A percentile compares a stretch with the other conserved stretches of the same genome.
These are phyloP conservation scores for Otatea glauca DNA, from an alignment of 176 grass and related monocot genomes.

Conservation along the genomic window DNA sequence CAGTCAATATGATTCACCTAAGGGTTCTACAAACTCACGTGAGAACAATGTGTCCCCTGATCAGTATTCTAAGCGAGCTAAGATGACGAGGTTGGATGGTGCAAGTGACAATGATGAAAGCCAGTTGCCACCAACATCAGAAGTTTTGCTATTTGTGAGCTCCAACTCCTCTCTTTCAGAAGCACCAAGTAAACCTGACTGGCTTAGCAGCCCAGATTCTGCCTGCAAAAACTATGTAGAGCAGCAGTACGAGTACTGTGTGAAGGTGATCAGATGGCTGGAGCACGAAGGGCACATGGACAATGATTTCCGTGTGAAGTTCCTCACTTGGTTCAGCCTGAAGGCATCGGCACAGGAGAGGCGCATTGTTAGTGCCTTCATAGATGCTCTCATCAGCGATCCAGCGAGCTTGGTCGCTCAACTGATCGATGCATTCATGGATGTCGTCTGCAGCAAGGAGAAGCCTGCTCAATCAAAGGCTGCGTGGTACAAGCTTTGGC, in stretches of 20 bases:
- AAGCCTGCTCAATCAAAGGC: constrained; percentile 49
- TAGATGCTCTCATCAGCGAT: constrained; percentile 71
- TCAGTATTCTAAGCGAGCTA: constrained; percentile 50
- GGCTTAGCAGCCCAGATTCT: constrained; percentile 60
- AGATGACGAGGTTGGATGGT: constrained; percentile 55
- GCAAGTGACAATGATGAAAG: constrained; percentile 60
- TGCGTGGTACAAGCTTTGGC: constrained; percentile 59
- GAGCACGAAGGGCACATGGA: constrained; percentile 79
- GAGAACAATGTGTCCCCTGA: constrained; percentile 68
- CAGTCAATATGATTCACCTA: constrained; percentile 74
- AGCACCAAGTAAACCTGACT: constrained; percentile 61
- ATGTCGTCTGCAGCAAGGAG: constrained; percentile 71
- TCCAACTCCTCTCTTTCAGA: constrained; percentile 56
- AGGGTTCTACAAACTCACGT: constrained; percentile 80
- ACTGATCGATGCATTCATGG: constrained; percentile 72
- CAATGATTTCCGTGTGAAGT: constrained; percentile 76
- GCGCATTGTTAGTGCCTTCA: constrained; percentile 68
- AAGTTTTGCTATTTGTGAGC: constrained; percentile 58
- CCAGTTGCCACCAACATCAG: constrained; percentile 56
- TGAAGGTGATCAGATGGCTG: constrained; percentile 90
- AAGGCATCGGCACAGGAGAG: constrained; percentile 88
- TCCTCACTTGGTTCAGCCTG: constrained; percentile 96
- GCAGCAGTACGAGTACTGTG: constrained; percentile 81
- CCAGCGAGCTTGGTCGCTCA: constrained; percentile 75
- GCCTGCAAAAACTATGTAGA: constrained; percentile 66